These are phyloP conservation scores for Dryas drummondii DNA, from an alignment of 306 rosid species.

Conservation along the genomic window DNA sequence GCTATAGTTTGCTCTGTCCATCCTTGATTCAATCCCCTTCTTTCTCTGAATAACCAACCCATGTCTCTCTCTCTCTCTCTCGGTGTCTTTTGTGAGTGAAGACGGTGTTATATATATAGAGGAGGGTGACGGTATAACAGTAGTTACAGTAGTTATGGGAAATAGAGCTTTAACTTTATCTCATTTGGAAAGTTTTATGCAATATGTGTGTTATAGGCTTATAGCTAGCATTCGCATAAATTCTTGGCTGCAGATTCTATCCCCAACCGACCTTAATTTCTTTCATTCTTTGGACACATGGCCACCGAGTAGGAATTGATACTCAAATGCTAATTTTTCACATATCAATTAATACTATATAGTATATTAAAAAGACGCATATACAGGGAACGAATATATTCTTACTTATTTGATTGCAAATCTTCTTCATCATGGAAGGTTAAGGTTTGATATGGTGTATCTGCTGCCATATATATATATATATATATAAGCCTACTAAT, in stretches of 20 bases:
- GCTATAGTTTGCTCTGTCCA: constrained; percentile 48
- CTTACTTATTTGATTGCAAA: background rate
- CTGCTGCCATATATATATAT: background rate
- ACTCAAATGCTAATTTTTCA: background rate
- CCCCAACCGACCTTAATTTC: constrained; percentile 24
- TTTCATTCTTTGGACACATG: background rate
- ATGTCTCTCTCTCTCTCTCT: constrained; percentile 16
- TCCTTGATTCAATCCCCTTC: constrained; percentile 54
- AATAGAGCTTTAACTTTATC: background rate
- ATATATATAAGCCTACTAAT: no score
- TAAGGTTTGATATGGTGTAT: background rate
- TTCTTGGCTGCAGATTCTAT: constrained; percentile 27
- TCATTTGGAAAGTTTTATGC: background rate
- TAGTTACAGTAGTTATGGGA: background rate
- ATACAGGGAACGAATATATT: constrained; percentile 16
- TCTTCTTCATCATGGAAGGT: background rate
- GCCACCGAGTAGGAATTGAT: constrained; percentile 20
- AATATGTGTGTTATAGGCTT: background rate
- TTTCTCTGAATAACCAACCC: constrained; percentile 59
- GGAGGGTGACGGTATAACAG: background rate
- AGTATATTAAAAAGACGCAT: background rate
- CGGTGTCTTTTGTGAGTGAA: background rate
- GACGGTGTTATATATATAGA: background rate
- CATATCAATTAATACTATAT: background rate
- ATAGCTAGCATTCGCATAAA: constrained; percentile 30